Conservation (phyloP, 257 asterid genomes). For the Ehretia macrophylla region DNA sequence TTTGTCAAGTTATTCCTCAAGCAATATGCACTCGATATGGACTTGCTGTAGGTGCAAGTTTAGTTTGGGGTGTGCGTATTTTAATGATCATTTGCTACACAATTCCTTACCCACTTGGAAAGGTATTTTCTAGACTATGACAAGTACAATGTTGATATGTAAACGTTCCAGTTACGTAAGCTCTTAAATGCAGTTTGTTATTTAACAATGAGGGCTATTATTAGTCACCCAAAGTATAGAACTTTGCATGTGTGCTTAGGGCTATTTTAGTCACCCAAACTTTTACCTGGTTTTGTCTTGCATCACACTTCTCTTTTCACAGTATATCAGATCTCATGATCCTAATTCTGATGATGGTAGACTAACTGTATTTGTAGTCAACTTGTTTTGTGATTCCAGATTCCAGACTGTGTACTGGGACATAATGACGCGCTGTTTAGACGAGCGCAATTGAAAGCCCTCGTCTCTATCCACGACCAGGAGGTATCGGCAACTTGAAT, state of each 20-base stretch:
- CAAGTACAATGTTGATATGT: background rate
- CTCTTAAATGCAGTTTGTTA: too few species aligned
- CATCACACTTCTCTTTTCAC: too few species aligned
- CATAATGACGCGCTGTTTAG: conserved; percentile 93
- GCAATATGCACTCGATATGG: conserved; percentile 98
- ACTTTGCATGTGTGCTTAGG: too few species aligned
- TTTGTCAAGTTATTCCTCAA: conserved; percentile 90
- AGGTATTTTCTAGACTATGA: conserved; percentile 36
- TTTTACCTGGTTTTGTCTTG: too few species aligned
- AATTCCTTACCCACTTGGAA: conserved; percentile 87
- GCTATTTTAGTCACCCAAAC: too few species aligned
- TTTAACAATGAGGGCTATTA: too few species aligned
- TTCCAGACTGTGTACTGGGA: conserved; percentile 84
- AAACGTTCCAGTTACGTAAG: background rate
- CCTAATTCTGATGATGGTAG: too few species aligned
- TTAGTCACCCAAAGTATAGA: too few species aligned
- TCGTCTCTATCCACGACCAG: conserved; percentile 88
- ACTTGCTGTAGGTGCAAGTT: conserved; percentile 92
- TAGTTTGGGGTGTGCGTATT: conserved; percentile 88
- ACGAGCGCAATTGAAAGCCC: conserved; percentile 97
- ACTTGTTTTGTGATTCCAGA: conserved; percentile 32
- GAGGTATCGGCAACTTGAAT: conserved; percentile 50
- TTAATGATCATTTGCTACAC: conserved; percentile 84
- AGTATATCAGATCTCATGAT: too few species aligned
- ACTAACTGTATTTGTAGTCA: too few species aligned